Base-by-base conservation (phyloP, 2,329 filamentous ascomycete genomes). In the Aspergillus hortae region DNA sequence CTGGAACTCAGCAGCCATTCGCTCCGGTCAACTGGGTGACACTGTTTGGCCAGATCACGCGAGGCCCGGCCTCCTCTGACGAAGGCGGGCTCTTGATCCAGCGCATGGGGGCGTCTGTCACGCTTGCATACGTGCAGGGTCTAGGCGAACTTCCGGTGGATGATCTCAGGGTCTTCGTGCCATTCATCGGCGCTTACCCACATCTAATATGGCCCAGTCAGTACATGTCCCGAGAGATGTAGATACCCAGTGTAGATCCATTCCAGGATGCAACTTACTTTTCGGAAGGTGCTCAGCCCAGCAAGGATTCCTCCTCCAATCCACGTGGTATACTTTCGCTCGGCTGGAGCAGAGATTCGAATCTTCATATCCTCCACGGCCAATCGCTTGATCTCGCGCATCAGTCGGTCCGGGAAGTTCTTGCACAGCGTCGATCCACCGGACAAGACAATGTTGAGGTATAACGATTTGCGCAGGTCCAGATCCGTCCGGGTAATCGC, bases 161-260 rank as follows among this genome's bases (percentile, higher is more conserved):
- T 97, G 65, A 99, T 94, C 68, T 99, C 92, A 15, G 94, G 94
- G 70, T 99, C 96, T 81, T 99, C 94, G 72, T 99, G 94, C 94
- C 94, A 99, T 79, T 99, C 94, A 69, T 97, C 94, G 69, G 96
- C 92, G 75, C 91, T 96, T 67, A 99, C 94, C 91, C 94, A 97
- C 94, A 99, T 99, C 92, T 96, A 32, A 12, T n/a, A 25, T 9
- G 14, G 10, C 4, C 14, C 21, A 25, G 17, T 40, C 27, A 48
- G 44, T 30, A 30, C 27, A 11, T 10, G 27, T 10, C 7, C 27
- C 10, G 27, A 11, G 27, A 9, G n/a, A 32, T 19, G 12, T 33
- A 3, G 25, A 33, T 10, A 30, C 15, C 12, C n/a, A 15, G 15
- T 5, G 27, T 30, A 11, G 27, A 21, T 45, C n/a, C 12, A 10